Base-by-base conservation (phyloP, 495 filamentous ascomycete species). In the Hyaloscypha finlandica region DNA sequence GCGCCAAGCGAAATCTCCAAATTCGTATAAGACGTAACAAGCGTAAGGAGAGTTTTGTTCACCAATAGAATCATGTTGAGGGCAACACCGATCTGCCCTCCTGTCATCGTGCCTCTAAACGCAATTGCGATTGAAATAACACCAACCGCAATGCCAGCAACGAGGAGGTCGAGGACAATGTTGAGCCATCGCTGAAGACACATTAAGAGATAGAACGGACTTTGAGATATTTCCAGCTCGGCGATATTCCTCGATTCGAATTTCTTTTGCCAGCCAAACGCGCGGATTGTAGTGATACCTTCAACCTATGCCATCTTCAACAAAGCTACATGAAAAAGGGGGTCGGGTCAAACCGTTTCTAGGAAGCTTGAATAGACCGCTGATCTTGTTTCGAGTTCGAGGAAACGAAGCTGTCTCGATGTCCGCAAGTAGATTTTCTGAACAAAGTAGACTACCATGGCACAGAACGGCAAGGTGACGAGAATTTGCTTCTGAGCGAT, bases 351-450 rank as follows among this genome's bases (percentile, higher is more conserved):
- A 32, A 83, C 76, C 5, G 80, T 78, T 57, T 85, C 83, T 35
- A 83, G 65, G 51, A 85, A 82, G 63, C 78, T 79, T 1, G 79
- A 74, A 66, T 76, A 80, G 4, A 82, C 64, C 4, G 66, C 74
- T 4, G 78, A 71, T 45, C 74, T 76, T 25, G 77, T 73, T 59
- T 82, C 79, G 6, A 82, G 77, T 33, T 88, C 86, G 45, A 89
- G 72, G 65, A 84, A 80, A 56, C 86, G 83, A 11, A 89, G 73
- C 68, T 88, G 86, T 19, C 85, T 77, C 0, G 85, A 88, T 4
- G 86, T 89, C 8, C 83, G 81, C 25, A 89, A 77, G 65, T 88
- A 89, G 39, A 81, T 75, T 62, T 84, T 83, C 71, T 89, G 85
- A 12, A 89, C 78, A 32, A 81, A 58, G 67, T 84, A 88, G 12